These are phyloP conservation scores for Sarocladium kiliense DNA, from an alignment of 2,329 filamentous ascomycete genomes.

Conservation along the genomic window DNA sequence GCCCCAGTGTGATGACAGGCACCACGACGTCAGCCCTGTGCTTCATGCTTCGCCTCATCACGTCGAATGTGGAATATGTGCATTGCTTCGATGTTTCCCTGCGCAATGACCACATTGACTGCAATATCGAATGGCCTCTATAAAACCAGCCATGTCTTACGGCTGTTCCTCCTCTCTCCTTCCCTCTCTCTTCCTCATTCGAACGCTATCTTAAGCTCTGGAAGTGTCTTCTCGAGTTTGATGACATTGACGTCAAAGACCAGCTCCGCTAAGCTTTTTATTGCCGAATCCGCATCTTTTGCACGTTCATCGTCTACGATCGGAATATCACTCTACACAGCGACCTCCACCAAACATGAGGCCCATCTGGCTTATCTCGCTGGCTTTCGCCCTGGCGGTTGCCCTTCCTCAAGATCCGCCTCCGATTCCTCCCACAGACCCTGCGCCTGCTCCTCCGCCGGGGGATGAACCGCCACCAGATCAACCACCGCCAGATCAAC, in stretches of 20 bases:
- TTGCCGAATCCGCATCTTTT: too few relatives aligned
- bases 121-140: neutral
- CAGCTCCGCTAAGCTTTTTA: too few relatives aligned
- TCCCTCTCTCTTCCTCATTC: neutral
- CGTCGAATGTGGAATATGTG: neutral
- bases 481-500: slow-evolving; percentile 18
- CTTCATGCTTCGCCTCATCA: neutral
- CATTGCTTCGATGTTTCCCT: neutral
- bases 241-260: too few relatives aligned
- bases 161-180: neutral
- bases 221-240: neutral
- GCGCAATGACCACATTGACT: neutral
- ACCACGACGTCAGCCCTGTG: neutral
- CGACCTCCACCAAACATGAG: too few relatives aligned
- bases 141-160: neutral
- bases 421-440: slow-evolving; percentile 8
- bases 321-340: too few relatives aligned
- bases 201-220: neutral
- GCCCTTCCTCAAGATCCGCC: slow-evolving; percentile 9
- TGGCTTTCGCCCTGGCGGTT: slow-evolving; percentile 12
- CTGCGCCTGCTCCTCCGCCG: slow-evolving; percentile 13
- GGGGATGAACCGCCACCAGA: slow-evolving; percentile 10
- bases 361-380: slow-evolving; percentile 16
- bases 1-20: neutral
- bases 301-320: too few relatives aligned